These are phyloP conservation scores for Mycena chlorophos DNA, from an alignment of 768 basidiomycete genomes.

Conservation along the genomic window DNA sequence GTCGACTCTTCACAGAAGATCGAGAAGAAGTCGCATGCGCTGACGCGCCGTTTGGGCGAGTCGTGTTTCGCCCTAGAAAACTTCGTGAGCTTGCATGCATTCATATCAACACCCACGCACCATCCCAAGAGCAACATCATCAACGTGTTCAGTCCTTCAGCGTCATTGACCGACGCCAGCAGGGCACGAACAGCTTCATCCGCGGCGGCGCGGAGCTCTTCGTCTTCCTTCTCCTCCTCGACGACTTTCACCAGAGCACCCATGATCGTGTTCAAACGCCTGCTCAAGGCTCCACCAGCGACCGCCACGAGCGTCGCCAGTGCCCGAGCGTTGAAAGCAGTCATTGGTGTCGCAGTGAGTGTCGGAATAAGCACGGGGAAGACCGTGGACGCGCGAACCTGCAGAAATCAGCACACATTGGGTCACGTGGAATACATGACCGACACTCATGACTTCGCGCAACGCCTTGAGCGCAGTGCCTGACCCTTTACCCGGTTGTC, in stretches of 20 bases:
- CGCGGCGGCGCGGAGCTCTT: conserved; percentile 70
- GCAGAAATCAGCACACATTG: background rate
- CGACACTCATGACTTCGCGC: conserved; percentile 89
- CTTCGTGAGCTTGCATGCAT: background rate
- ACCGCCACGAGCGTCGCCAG: conserved; percentile 90
- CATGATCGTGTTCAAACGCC: conserved; percentile 76
- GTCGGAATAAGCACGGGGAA: conserved; percentile 98
- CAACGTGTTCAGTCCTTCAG: conserved; percentile 85
- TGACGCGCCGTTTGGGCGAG: conserved; percentile 67
- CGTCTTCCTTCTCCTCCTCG: conserved; percentile 67
- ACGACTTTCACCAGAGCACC: conserved; percentile 75
- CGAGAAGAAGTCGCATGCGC: conserved; percentile 75
- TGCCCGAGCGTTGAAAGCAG: conserved; percentile 92
- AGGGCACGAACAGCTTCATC: conserved; percentile 75
- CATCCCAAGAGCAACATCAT: conserved; percentile 90
- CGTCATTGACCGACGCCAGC: conserved; percentile 76
- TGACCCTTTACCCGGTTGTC: conserved; percentile 90
- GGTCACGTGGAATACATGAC: conserved; percentile 28
- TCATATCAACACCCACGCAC: conserved; percentile 42
- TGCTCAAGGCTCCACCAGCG: conserved; percentile 87
- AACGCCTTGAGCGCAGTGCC: conserved; percentile 93
- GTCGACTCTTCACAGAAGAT: conserved; percentile 82
- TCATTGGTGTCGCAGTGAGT: conserved; percentile 85
- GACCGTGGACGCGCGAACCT: conserved; percentile 92
- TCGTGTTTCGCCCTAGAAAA: conserved; percentile 77